Base-by-base conservation (phyloP, 2,329 filamentous ascomycete species). In the Seiridium cupressi region DNA sequence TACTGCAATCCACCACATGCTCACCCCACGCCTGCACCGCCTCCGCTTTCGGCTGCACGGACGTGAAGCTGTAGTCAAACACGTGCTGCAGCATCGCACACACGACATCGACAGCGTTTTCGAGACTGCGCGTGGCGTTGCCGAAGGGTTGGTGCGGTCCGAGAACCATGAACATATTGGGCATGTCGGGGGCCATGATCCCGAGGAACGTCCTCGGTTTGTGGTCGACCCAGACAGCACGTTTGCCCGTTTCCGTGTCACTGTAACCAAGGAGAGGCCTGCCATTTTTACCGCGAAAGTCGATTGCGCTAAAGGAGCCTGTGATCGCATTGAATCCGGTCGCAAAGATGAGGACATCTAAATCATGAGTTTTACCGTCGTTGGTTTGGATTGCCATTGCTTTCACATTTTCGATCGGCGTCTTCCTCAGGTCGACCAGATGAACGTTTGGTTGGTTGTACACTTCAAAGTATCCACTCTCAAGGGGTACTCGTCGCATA, bases 361-460 rank as follows among this genome's bases (percentile, higher is more conserved):
- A 62, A 9, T 77, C 73, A 13, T 75, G 64, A 9, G 70, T 65
- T 7, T 65, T 72, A 1, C 76, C 75, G 40, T 79, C 74, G 1
- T 70, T 58, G 1, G 75, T 72, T 13, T 68, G 60, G 54, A 84
- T 75, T 0, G 80, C 80, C 0, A 62, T 72, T 3, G 40, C 34
- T 10, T 47, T 36, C 7, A 62, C 32, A 7, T 11, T 55, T 18
- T 38, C 36, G 10, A 63, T 60, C 2, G 58, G 56, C 9, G 58
- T 61, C 32, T 57, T 48, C 18, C 32, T 51, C 18, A 61, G 13
- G 54, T 63, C 57, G 3, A 63, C 60, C 2, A 60, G 31, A 5
- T 57, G 32, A 8, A 62, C 58, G 26, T 61, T 60, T 9, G 55
- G 44, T 58, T 38, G 59, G 18, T 61, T 61, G 35, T 55, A 61